These are phyloP conservation scores for Earliella scabrosa DNA, from an alignment of 1,284 basidiomycete species.

Conservation along the genomic window DNA sequence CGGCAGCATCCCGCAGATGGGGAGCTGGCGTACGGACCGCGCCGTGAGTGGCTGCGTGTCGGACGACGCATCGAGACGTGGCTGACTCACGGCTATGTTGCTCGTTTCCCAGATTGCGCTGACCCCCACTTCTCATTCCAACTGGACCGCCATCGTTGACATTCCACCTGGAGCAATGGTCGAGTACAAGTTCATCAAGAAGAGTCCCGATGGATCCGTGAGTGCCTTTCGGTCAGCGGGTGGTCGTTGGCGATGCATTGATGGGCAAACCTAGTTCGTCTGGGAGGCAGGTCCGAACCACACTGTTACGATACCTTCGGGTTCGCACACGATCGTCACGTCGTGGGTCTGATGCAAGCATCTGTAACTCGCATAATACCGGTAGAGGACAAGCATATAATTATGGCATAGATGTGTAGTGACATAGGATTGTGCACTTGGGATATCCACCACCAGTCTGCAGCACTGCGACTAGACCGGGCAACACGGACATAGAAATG, in stretches of 20 bases:
- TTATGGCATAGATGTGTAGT: no score
- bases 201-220: slow-evolving; percentile 54
- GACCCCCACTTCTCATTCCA: neutral
- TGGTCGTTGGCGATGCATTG: neutral
- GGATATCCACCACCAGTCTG: neutral
- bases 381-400: no score
- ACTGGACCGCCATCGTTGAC: slow-evolving; percentile 41
- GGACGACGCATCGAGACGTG: slow-evolving; percentile 53
- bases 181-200: slow-evolving; percentile 63
- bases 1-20: slow-evolving; percentile 56
- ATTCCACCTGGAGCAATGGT: slow-evolving; percentile 43
- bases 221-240: slow-evolving; percentile 25
- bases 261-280: slow-evolving; percentile 34
- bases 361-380: no score
- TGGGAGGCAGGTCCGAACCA: slow-evolving; percentile 67
- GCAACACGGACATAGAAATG: no score
- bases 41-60: slow-evolving; percentile 41
- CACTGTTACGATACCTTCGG: slow-evolving; percentile 46
- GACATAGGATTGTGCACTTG: no score
- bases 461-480: no score
- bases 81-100: no score
- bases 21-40: slow-evolving; percentile 48
- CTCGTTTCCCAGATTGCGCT: neutral
- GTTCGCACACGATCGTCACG: slow-evolving; percentile 40
- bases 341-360: slow-evolving; percentile 28